Percentiles rank a stretch among this genome's conserved stretches.
Conservation (phyloP, 768 basidiomycete species). For the Leccinellum luteum region DNA sequence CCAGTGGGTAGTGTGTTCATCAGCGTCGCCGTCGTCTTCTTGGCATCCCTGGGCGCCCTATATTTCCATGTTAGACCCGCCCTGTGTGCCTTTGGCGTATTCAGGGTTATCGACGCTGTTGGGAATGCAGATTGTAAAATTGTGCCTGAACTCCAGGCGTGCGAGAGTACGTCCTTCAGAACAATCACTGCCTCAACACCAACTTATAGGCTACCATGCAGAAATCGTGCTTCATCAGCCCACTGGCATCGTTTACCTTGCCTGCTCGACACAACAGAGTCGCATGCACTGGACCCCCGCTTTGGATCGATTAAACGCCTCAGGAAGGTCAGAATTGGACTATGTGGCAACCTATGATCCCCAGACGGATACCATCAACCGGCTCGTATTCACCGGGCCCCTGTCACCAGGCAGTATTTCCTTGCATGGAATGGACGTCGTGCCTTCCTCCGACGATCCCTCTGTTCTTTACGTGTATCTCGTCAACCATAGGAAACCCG, state of each 20-base stretch:
- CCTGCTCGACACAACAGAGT: constrained; percentile 53
- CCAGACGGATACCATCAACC: constrained; percentile 40
- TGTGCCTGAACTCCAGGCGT: constrained; percentile 57
- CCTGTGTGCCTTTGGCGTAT: constrained; percentile 42
- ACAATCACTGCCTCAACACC: background rate
- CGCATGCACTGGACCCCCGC: constrained; percentile 55
- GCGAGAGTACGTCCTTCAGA: constrained; percentile 51
- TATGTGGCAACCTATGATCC: constrained; percentile 63
- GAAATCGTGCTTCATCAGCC: constrained; percentile 60
- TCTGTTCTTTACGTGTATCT: constrained; percentile 59
- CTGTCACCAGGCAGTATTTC: constrained; percentile 42
- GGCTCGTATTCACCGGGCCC: constrained; percentile 43
- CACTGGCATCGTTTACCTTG: constrained; percentile 56
- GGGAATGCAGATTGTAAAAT: constrained; percentile 49
- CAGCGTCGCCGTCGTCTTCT: constrained; percentile 23
- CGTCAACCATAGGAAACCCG: constrained; percentile 67
- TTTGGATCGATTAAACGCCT: constrained; percentile 30
- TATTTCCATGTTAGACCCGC: constrained; percentile 51
- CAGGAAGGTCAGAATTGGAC: constrained; percentile 43
- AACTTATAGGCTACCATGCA: constrained; percentile 26
- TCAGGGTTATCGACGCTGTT: constrained; percentile 42
- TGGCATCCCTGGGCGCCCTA: constrained; percentile 41
- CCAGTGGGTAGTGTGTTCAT: background rate
- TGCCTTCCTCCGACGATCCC: constrained; percentile 47
- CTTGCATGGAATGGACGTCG: constrained; percentile 69